Percentiles rank a stretch among this genome's conserved stretches.
phyloP scores from a whole-genome alignment of 2,329 filamentous ascomycete genomes.

The Ambrosiella xylebori region DNA sequence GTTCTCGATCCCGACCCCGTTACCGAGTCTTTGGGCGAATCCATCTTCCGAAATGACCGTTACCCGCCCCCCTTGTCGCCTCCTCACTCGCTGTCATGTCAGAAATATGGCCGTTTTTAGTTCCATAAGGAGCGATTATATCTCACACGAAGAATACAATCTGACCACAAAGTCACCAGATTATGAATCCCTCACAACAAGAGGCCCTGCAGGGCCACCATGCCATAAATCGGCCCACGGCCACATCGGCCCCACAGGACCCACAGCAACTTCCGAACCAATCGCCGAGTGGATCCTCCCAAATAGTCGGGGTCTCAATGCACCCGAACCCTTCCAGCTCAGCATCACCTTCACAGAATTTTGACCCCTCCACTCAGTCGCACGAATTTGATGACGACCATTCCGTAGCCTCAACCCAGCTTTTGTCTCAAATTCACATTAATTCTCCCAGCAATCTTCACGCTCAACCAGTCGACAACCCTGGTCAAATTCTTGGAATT shows the following conservation, averaged over 20 bases:
- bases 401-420: background rate
- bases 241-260: conserved; percentile 9
- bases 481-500: background rate
- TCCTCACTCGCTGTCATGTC: too few species aligned
- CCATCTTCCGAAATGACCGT: too few species aligned
- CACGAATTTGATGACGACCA: background rate
- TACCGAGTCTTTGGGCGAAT: too few species aligned
- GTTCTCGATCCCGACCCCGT: too few species aligned
- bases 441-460: conserved; percentile 3
- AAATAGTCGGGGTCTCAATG: background rate
- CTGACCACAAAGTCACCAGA: conserved; percentile 12
- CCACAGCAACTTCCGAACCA: conserved; percentile 3
- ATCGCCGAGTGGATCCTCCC: conserved; percentile 4
- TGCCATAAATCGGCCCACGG: conserved; percentile 11
- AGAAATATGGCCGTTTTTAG: too few species aligned
- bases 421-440: conserved; percentile 8
- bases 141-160: background rate
- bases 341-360: background rate
- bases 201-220: conserved; percentile 8
- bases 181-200: conserved; percentile 9
- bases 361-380: background rate
- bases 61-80: too few species aligned
- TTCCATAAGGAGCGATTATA: too few species aligned
- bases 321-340: background rate
- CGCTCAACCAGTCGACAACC: background rate